A percentile compares a stretch with the other conserved stretches of the same genome.
These are phyloP conservation scores for Stromatinia cepivora DNA, from an alignment of 2,329 filamentous ascomycete species.

Conservation along the genomic window DNA sequence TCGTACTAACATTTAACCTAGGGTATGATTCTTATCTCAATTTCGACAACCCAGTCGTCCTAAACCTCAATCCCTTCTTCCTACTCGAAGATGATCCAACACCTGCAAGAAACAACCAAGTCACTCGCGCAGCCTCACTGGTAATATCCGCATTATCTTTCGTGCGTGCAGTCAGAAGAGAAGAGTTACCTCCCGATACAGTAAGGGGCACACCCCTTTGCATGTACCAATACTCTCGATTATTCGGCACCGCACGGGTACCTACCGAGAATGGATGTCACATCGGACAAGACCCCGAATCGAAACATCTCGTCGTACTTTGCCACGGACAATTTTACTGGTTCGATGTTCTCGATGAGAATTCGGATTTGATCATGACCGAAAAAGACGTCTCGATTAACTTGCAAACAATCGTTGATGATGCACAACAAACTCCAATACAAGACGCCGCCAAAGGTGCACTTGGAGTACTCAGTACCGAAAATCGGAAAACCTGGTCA, in stretches of 20 bases:
- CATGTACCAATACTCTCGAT: constrained; percentile 96
- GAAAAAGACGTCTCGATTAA: constrained; percentile 93
- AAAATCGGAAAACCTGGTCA: constrained; percentile 96
- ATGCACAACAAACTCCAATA: constrained; percentile 85
- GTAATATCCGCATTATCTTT: constrained; percentile 89
- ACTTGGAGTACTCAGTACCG: constrained; percentile 88
- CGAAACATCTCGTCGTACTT: constrained; percentile 89
- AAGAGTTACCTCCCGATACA: constrained; percentile 88
- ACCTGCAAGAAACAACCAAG: constrained; percentile 92
- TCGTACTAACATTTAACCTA: constrained; percentile 43
- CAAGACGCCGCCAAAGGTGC: constrained; percentile 95
- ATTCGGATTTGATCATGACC: constrained; percentile 94
- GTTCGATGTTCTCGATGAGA: constrained; percentile 96
- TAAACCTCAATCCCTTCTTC: constrained; percentile 98
- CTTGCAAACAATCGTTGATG: constrained; percentile 86
- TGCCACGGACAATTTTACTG: constrained; percentile 97
- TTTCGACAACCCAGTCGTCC: constrained; percentile 94
- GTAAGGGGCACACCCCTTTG: constrained; percentile 81
- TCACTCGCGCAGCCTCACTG: constrained; percentile 88
- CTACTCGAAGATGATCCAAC: constrained; percentile 96
- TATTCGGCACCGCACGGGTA: constrained; percentile 93
- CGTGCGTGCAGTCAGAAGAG: constrained; percentile 85
- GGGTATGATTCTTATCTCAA: constrained; percentile 99
- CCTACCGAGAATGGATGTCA: constrained; percentile 94
- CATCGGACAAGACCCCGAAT: constrained; percentile 90